Conservation (phyloP, 495 filamentous ascomycete genomes). For the Penicillium turbatum region DNA sequence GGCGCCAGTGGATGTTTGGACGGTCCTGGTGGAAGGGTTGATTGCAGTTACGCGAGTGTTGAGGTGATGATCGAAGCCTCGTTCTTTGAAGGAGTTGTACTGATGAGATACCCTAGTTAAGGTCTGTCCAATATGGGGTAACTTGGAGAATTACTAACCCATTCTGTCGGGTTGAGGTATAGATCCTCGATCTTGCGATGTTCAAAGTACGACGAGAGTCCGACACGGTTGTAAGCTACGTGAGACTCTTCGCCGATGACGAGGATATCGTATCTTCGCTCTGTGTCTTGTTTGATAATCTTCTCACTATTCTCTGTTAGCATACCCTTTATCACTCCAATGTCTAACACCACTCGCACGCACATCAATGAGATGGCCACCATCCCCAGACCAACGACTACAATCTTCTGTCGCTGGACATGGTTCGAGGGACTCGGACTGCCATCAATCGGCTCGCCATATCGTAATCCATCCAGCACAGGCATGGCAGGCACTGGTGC, state of each 20-base stretch:
- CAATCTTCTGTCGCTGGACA: conserved; percentile 58
- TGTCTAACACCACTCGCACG: conserved; percentile 24
- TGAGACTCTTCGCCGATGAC: conserved; percentile 93
- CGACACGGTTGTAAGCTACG: conserved; percentile 92
- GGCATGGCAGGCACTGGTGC: conserved; percentile 24
- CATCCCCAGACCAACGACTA: conserved; percentile 93
- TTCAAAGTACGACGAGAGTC: conserved; percentile 90
- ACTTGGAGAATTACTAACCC: conserved; percentile 53
- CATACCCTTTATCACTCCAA: background rate
- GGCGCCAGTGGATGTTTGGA: conserved; percentile 67
- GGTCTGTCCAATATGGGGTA: background rate
- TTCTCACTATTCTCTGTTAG: conserved; percentile 63
- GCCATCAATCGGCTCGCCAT: conserved; percentile 28
- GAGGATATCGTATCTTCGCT: conserved; percentile 76
- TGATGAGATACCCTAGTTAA: conserved; percentile 11
- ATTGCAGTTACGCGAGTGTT: conserved; percentile 77
- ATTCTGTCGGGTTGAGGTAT: conserved; percentile 85
- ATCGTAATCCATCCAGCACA: conserved; percentile 31
- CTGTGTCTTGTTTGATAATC: conserved; percentile 78
- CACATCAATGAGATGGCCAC: conserved; percentile 93
- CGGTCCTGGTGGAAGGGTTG: conserved; percentile 56
- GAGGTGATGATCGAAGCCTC: conserved; percentile 73
- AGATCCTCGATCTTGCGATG: conserved; percentile 86
- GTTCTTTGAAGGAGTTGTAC: conserved; percentile 56
- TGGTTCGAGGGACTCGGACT: conserved; percentile 11